A percentile compares a stretch with the other conserved stretches of the same genome.
These are phyloP conservation scores for Tinospora cordifolia DNA, from an alignment of 164 flowering plant species.

Conservation along the genomic window DNA sequence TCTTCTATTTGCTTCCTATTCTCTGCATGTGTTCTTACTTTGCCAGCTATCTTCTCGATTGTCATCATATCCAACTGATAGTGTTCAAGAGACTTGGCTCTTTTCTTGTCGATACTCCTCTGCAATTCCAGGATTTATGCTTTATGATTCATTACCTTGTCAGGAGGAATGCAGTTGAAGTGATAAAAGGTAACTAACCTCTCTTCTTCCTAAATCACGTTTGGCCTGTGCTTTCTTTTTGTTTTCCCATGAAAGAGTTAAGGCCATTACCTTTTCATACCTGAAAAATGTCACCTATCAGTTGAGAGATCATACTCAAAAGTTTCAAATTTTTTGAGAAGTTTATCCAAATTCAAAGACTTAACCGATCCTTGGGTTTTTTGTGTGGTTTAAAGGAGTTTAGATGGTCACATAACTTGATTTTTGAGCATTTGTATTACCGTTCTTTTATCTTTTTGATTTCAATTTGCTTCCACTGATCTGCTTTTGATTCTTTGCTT, in stretches of 20 bases:
- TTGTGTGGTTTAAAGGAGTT: not conserved
- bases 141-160: not conserved
- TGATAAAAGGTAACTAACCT: slow-evolving; percentile 30
- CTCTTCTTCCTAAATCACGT: slow-evolving; percentile 33
- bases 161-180: not conserved
- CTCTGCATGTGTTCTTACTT: slow-evolving; percentile 45
- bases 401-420: not conserved
- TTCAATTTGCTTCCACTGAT: slow-evolving; percentile 52
- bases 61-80: slow-evolving; percentile 37
- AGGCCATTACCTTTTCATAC: slow-evolving; percentile 39
- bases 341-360: not conserved
- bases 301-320: not conserved
- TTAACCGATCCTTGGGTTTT: not conserved
- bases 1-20: slow-evolving; percentile 49
- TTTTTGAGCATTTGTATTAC: slow-evolving; percentile 21
- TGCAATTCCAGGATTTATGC: slow-evolving; percentile 19
- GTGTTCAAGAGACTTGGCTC: slow-evolving; percentile 25
- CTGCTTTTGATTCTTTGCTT: slow-evolving; percentile 29
- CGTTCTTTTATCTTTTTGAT: slow-evolving; percentile 39
- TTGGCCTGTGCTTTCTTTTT: slow-evolving; percentile 48
- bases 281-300: slow-evolving; percentile 26
- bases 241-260: slow-evolving; percentile 52
- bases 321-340: not conserved
- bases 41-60: slow-evolving; percentile 43
- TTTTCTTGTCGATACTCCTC: slow-evolving; percentile 41